Percentiles rank a stretch among this genome's conserved stretches.
Conservation (phyloP, 2,329 filamentous ascomycete genomes). For the Apiospora saccharicola region DNA sequence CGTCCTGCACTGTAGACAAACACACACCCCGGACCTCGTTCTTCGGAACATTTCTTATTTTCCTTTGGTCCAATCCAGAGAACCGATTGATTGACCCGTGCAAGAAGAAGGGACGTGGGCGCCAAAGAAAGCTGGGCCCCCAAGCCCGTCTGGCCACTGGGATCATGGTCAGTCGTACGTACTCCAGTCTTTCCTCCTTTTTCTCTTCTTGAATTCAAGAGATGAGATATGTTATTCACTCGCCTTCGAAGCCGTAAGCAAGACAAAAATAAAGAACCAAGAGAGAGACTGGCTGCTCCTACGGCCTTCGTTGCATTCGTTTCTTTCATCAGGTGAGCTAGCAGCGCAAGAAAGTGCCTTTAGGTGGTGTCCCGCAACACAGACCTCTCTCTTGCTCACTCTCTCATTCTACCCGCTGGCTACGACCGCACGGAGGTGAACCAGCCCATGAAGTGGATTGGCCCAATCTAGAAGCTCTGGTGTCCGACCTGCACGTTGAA, state of each 20-base stretch:
- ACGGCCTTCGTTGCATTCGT: neutral
- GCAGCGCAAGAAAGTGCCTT: neutral
- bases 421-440: slow-evolving; percentile 12
- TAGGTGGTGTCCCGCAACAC: neutral
- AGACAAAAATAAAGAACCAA: neutral
- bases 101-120: slow-evolving; percentile 2
- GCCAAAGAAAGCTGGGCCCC: slow-evolving; percentile 5
- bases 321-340: neutral
- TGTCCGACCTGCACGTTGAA: neutral
- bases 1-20: neutral
- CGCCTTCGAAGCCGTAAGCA: neutral
- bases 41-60: slow-evolving; percentile 24
- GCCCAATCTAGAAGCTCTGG: neutral
- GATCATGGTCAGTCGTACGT: neutral
- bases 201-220: neutral
- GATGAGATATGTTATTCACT: neutral
- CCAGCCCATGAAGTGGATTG: slow-evolving; percentile 7
- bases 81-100: slow-evolving; percentile 7
- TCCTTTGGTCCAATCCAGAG: neutral
- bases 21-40: slow-evolving; percentile 2
- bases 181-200: slow-evolving; percentile 15
- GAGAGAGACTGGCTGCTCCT: slow-evolving; percentile 10
- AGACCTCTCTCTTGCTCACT: slow-evolving; percentile 10
- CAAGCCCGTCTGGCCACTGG: neutral
- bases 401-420: neutral